phyloP scores from a whole-genome alignment of 176 grass and related monocot genomes.

The Bolboschoenus planiculmis region DNA sequence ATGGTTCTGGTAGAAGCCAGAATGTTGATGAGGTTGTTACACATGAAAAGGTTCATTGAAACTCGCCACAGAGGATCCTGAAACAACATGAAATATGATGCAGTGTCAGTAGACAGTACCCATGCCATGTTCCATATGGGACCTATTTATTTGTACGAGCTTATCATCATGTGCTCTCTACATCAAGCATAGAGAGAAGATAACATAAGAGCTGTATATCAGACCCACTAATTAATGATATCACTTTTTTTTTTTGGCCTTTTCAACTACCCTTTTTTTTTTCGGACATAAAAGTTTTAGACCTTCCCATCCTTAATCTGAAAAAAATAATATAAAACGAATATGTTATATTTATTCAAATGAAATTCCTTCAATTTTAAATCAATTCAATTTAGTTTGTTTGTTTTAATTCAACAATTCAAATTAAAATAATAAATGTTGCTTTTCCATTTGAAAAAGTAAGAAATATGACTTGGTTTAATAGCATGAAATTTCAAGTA shows the following conservation, averaged over 20 bases:
- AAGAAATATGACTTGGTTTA: too few species aligned
- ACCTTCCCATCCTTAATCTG: not conserved
- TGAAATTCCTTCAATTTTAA: too few species aligned
- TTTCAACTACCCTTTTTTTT: not conserved
- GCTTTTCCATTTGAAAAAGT: too few species aligned
- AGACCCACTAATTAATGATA: conserved; percentile 1
- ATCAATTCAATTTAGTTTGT: too few species aligned
- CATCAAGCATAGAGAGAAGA: conserved; percentile 5
- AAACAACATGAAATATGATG: not conserved
- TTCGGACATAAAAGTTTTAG: too few species aligned
- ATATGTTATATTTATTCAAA: too few species aligned
- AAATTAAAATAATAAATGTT: too few species aligned
- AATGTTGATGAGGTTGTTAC: not conserved
- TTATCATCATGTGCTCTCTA: not conserved
- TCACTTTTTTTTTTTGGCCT: not conserved
- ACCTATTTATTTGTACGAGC: not conserved
- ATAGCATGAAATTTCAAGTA: too few species aligned
- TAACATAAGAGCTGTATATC: not conserved
- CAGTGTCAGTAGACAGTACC: not conserved
- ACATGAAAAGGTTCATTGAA: too few species aligned
- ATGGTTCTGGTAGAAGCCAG: not conserved
- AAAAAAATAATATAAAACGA: too few species aligned
- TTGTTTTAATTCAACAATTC: too few species aligned
- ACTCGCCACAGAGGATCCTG: not conserved
- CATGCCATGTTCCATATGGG: conserved; percentile 14